Percentiles rank a stretch among this genome's conserved stretches.
These are phyloP conservation scores for Floccularia luteovirens DNA, from an alignment of 768 basidiomycete genomes.

Conservation along the genomic window DNA sequence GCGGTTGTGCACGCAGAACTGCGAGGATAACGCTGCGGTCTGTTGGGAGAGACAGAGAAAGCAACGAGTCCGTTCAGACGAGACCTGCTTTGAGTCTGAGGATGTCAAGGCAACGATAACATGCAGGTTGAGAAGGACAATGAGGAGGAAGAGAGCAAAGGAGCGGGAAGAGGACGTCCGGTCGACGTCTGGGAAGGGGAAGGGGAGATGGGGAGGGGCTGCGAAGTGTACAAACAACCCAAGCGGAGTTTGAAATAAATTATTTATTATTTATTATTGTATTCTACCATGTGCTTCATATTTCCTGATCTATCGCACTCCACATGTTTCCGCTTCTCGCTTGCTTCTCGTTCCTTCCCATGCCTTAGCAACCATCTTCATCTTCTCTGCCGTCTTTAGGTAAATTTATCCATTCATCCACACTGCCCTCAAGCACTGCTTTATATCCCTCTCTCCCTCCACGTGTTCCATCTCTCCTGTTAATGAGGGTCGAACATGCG, in stretches of 20 bases:
- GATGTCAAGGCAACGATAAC: background rate
- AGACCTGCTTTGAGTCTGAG: constrained; percentile 52
- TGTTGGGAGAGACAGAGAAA: constrained; percentile 18
- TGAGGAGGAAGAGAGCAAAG: background rate
- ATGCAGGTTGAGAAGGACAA: background rate
- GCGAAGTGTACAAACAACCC: constrained; percentile 4
- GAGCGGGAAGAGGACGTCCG: constrained; percentile 16
- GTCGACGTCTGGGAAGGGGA: constrained; percentile 14
- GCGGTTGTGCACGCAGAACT: constrained; percentile 15
- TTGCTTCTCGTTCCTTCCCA: no score
- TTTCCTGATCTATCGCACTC: no score
- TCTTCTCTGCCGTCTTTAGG: no score
- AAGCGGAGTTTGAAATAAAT: background rate
- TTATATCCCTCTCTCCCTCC: background rate
- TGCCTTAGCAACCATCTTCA: no score
- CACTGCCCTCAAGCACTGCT: no score
- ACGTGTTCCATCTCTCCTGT: no score
- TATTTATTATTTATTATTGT: constrained; percentile 1
- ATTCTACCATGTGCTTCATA: no score
- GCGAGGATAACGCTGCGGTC: constrained; percentile 17
- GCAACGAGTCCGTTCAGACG: constrained; percentile 38
- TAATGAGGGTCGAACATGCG: no score
- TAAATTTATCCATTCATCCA: no score
- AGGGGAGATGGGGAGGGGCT: constrained; percentile 10
- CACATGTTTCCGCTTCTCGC: no score